phyloP scores from a whole-genome alignment of 371 early-diverging fungal species.

The Circinella minor region DNA sequence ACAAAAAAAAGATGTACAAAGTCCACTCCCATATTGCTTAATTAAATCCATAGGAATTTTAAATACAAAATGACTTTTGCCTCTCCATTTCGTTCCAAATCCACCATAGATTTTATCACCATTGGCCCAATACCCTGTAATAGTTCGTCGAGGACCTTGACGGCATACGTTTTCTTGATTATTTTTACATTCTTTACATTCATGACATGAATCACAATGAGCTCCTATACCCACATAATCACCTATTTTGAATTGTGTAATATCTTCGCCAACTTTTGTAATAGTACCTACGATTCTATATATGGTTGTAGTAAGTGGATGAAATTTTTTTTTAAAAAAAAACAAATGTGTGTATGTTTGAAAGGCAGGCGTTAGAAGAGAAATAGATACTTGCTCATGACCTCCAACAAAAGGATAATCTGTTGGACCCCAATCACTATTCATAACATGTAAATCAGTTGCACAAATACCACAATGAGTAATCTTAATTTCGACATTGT shows the following conservation, averaged over 20 bases:
- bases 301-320: too few species aligned
- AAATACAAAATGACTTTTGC: slow-evolving; percentile 59
- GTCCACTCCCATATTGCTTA: too few species aligned
- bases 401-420: slow-evolving; percentile 66
- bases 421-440: slow-evolving; percentile 68
- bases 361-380: too few species aligned
- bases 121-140: slow-evolving; percentile 51
- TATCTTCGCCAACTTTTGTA: slow-evolving; percentile 54
- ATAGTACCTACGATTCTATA: slow-evolving; percentile 56
- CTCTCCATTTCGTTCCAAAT: slow-evolving; percentile 67
- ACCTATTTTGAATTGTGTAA: slow-evolving; percentile 61
- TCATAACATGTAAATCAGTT: slow-evolving; percentile 61
- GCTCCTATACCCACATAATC: slow-evolving; percentile 76
- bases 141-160: slow-evolving; percentile 20
- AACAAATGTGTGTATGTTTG: too few species aligned
- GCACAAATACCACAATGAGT: slow-evolving; percentile 55
- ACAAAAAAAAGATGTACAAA: slow-evolving; percentile 28
- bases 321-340: too few species aligned
- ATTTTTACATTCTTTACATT: slow-evolving; percentile 30
- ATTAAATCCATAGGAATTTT: slow-evolving; percentile 48
- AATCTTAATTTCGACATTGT: slow-evolving; percentile 64
- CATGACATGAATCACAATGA: slow-evolving; percentile 53
- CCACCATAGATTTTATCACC: slow-evolving; percentile 68
- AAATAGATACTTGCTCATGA: slow-evolving; percentile 31
- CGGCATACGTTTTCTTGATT: slow-evolving; percentile 32